Percentiles rank a stretch among this genome's conserved stretches.
Conservation (phyloP, 768 basidiomycete genomes). For the Tricholoma saponaceum region DNA sequence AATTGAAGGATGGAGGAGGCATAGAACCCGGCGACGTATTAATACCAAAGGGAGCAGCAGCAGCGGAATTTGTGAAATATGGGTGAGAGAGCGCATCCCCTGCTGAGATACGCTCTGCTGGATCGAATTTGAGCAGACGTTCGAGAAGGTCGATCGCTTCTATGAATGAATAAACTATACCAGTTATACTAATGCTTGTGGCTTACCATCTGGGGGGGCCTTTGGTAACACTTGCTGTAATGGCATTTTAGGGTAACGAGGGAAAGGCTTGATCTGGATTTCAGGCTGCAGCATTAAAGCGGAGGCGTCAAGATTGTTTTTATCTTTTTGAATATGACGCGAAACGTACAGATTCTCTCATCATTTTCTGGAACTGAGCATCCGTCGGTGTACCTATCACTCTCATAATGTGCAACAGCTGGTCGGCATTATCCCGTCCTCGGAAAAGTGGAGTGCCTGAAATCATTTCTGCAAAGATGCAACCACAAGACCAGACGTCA, state of each 20-base stretch:
- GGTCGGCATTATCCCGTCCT: slow-evolving; percentile 95
- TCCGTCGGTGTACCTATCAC: slow-evolving; percentile 95
- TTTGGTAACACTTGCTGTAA: slow-evolving; percentile 81
- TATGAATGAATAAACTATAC: neutral
- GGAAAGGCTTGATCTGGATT: slow-evolving; percentile 78
- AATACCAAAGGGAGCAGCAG: slow-evolving; percentile 37
- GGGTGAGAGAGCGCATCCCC: slow-evolving; percentile 89
- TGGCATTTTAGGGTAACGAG: slow-evolving; percentile 81
- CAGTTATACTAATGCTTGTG: neutral
- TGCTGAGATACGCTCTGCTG: slow-evolving; percentile 85
- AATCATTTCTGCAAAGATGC: slow-evolving; percentile 99
- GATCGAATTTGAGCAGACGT: slow-evolving; percentile 93
- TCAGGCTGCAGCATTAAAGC: slow-evolving; percentile 57
- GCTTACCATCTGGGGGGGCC: slow-evolving; percentile 77
- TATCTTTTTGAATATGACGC: neutral
- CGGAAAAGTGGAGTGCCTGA: slow-evolving; percentile 95
- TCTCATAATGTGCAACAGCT: slow-evolving; percentile 96
- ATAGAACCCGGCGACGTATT: slow-evolving; percentile 51
- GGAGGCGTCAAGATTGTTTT: neutral
- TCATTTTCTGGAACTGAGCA: slow-evolving; percentile 81
- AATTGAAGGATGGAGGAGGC: slow-evolving; percentile 67
- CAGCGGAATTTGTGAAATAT: slow-evolving; percentile 70
- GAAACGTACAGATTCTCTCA: slow-evolving; percentile 75
- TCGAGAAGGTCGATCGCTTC: slow-evolving; percentile 94
- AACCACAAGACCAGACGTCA: slow-evolving; percentile 98